Percentiles rank a stretch among this genome's conserved stretches.
Conservation (phyloP, 1,284 basidiomycete genomes). For the Cutaneotrichosporon curvatum region DNA sequence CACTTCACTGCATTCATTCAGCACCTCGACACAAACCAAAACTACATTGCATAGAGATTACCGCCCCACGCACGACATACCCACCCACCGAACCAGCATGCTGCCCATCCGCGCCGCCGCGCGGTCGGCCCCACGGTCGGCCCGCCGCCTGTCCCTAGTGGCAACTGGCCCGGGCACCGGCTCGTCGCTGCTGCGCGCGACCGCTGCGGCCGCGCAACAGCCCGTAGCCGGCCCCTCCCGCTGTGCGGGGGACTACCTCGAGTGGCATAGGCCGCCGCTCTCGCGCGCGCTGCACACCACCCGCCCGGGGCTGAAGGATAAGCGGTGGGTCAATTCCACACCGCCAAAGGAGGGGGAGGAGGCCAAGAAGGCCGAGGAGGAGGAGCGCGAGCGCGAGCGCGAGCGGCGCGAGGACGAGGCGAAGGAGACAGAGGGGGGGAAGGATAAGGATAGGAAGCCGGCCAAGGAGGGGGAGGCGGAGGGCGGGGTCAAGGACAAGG, state of each 20-base stretch:
- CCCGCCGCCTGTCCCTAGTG: neutral
- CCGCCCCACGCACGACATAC: too few relatives aligned
- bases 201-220: too few relatives aligned
- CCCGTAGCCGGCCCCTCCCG: too few relatives aligned
- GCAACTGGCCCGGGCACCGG: too few relatives aligned
- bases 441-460: conserved; percentile 16
- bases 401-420: conserved; percentile 8
- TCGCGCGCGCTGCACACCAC: conserved; percentile 22
- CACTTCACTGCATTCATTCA: too few relatives aligned
- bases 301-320: conserved; percentile 27
- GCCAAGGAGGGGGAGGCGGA: neutral
- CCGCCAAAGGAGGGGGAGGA: conserved; percentile 17
- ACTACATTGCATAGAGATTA: too few relatives aligned
- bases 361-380: conserved; percentile 15
- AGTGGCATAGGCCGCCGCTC: neutral
- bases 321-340: conserved; percentile 40
- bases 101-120: conserved; percentile 25
- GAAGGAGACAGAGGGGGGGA: conserved; percentile 3
- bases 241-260: too few relatives aligned
- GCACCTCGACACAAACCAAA: too few relatives aligned
- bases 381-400: neutral
- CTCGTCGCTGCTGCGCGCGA: too few relatives aligned
- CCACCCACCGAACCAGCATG: too few relatives aligned
- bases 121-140: conserved; percentile 9
- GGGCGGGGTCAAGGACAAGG: conserved; percentile 3